Evolutionary conservation across 2,329 filamentous ascomycete genomes (phyloP), one percentile per base, ranked within the genome.

Genomic region (Lachnellula occidentalis): DNA sequence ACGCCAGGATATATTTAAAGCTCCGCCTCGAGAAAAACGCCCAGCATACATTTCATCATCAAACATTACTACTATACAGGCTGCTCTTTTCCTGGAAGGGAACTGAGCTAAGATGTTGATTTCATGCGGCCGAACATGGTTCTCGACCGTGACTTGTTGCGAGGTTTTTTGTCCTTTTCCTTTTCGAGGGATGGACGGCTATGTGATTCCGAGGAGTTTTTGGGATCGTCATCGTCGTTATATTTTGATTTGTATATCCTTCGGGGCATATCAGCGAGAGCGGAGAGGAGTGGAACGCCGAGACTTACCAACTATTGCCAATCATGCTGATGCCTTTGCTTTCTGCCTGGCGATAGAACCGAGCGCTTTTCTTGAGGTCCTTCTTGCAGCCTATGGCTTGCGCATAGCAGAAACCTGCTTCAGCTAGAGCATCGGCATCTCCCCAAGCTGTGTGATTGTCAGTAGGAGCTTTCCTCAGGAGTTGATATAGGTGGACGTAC

Each of bases 181-280:
- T 58, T 61, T 37, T 59, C 59, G 45, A 49, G 49, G 17, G 60
- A 59, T 36, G 52, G 45, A 36, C 58, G 58, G 11, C 47, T 78
- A 58, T 76, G 76, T 60, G 73, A 45, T 36, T 61, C 58, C 77
- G 56, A 70, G 70, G 55, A 72, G 69, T 54, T 67, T 34, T 51
- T 58, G 19, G 53, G 53, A 15, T 70, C 66, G 19, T 71, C 76
- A 37, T 86, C 82, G 24, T 90, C 88, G 57, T 86, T 83, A 70
- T 97, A 97, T 69, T 97, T 97, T 54, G 90, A 75, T 72, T 97
- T 97, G 77, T 96, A 92, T 64, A 97, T 97, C 92, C 91, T 96
- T 55, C 39, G 45, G 12, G 49, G 39, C 9, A 11, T 48, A 43
- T 48, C 34, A 54, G 51, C 19, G 48, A 43, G 14, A 36, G 17